A percentile compares a stretch with the other conserved stretches of the same genome.
phyloP scores from a whole-genome alignment of 2,329 filamentous ascomycete species.

The Colletotrichum salicis region DNA sequence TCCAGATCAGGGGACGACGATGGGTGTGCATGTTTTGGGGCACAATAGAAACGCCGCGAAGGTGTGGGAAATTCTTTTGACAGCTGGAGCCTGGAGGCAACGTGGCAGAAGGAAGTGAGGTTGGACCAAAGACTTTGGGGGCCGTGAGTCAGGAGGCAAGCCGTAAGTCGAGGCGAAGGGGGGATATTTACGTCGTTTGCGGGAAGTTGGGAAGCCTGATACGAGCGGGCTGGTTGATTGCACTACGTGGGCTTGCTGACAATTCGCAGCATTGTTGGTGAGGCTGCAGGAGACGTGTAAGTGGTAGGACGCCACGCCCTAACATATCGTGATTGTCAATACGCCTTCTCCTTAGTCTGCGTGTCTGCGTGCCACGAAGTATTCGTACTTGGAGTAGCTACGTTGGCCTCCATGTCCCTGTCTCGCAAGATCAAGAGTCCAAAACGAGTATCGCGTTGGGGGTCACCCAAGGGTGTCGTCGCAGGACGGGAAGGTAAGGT shows the following conservation, averaged over 20 bases:
- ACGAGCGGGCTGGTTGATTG: neutral
- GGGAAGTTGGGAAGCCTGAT: neutral
- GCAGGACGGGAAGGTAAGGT: slow-evolving; percentile 2
- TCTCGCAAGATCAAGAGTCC: slow-evolving; percentile 5
- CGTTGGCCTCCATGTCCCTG: slow-evolving; percentile 2
- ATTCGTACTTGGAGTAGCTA: too few species aligned
- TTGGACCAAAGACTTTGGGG: neutral
- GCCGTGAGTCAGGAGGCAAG: slow-evolving; percentile 1
- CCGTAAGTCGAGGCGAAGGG: neutral
- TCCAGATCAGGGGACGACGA: neutral
- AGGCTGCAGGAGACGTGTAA: slow-evolving; percentile 19
- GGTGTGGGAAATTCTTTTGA: slow-evolving; percentile 1
- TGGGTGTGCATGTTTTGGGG: slow-evolving; percentile 7
- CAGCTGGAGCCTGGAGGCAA: slow-evolving; percentile 4
- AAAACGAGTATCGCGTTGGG: slow-evolving; percentile 7
- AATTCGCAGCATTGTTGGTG: neutral
- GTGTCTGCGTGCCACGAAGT: too few species aligned
- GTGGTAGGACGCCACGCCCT: slow-evolving; percentile 16
- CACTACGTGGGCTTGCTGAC: slow-evolving; percentile 6
- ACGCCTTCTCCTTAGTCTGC: neutral
- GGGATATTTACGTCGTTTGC: slow-evolving; percentile 3
- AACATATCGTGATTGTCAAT: neutral
- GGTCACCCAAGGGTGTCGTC: slow-evolving; percentile 1
- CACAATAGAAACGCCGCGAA: slow-evolving; percentile 14
- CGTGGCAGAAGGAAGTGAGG: slow-evolving; percentile 11